Conservation (phyloP, 345 rosid genomes). For the Triadica sebifera region DNA sequence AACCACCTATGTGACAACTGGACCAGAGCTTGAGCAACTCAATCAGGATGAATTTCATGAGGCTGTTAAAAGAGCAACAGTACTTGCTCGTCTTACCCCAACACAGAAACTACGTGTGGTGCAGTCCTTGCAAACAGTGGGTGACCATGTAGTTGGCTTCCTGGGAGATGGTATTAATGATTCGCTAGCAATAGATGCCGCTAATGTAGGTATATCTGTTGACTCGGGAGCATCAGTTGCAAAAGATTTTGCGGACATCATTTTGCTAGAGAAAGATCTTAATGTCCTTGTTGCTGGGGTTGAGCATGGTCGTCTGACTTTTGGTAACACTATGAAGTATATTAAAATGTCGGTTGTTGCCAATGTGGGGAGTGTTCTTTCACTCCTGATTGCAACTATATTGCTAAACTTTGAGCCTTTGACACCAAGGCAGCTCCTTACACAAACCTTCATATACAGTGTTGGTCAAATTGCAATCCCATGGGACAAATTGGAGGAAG, state of each 20-base stretch:
- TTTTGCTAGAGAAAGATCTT: conserved; percentile 69
- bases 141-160: conserved; percentile 57
- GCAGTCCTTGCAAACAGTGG: conserved; percentile 56
- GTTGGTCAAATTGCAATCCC: conserved; percentile 65
- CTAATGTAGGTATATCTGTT: conserved; percentile 64
- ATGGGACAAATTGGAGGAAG: conserved; percentile 72
- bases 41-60: conserved; percentile 56
- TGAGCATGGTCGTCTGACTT: conserved; percentile 58
- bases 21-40: conserved; percentile 66
- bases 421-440: conserved; percentile 60
- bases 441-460: conserved; percentile 57
- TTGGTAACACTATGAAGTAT: conserved; percentile 73
- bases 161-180: conserved; percentile 69
- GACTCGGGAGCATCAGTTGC: conserved; percentile 69
- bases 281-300: conserved; percentile 70
- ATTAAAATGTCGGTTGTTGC: conserved; percentile 70
- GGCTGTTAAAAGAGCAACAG: conserved; percentile 56
- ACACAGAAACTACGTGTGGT: conserved; percentile 64
- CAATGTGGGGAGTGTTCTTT: conserved; percentile 50
- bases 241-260: conserved; percentile 63
- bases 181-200: conserved; percentile 65
- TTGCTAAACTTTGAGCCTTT: conserved; percentile 53
- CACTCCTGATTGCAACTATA: conserved; percentile 57
- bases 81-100: conserved; percentile 63
- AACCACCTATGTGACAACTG: conserved; percentile 60